Evolutionary conservation across 805 yeast species (phyloP), one percentile per base, ranked within the genome.

Genomic region (Saturnispora diversa): DNA sequence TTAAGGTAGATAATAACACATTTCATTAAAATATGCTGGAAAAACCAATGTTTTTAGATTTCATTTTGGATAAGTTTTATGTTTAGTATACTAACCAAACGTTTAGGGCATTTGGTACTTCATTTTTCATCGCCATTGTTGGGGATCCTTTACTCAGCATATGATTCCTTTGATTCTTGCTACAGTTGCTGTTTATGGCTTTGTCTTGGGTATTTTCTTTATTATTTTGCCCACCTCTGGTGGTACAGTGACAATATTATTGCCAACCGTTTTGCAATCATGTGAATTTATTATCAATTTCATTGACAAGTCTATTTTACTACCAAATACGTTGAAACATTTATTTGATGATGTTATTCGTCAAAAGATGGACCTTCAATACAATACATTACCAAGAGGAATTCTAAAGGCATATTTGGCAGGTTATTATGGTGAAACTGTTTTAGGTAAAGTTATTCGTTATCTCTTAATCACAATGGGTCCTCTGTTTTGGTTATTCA

Each of bases 401-500:
- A 47, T 51, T 9, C 44, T 55, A n/a, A 52, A 50, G 4, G 37
- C 45, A 30, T 35, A 45, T 21, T 20, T 56, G n/a, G 39, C 49
- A 3, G 58, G 59, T 4, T 53, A 51, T 30, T 46, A 44, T 30
- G 57, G 59, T 6, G 58, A 59, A 39, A 55, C 62, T 3, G n/a
- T 34, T 6, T n/a, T 49, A 11, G 58, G 61, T 30, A 35, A 39
- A 23, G 21, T 40, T 6, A 36, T 45, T 20, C 44, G 62, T 31
- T 44, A 44, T 13, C 8, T 23, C 4, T 28, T 39, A n/a, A 45
- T 50, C 37, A 35, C 42, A 16, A 7, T 44, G 3, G 44, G 66
- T 1, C 64, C 72, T 17, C 73, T 75, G 1, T 53, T 56, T 23
- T 64, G 74, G 59, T 37, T 72, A 0, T 13, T 58, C 6, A 62